Conservation (phyloP, 1,139 yeast genomes). For the Debaryomycetaceae sp. region DNA sequence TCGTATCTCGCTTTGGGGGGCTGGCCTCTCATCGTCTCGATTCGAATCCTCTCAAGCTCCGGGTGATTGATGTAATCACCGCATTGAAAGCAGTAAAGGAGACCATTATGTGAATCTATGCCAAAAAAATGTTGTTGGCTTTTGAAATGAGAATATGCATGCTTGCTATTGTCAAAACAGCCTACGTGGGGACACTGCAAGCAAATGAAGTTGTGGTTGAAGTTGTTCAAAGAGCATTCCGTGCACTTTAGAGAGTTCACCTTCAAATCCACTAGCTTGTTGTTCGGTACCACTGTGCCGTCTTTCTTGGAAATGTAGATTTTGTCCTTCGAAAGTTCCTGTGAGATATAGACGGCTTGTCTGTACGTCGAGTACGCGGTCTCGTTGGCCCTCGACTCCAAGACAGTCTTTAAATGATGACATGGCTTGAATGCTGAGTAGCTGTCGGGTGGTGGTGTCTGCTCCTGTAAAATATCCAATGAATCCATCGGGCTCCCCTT, state of each 20-base stretch:
- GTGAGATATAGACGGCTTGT: slow-evolving; percentile 52
- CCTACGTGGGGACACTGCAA: slow-evolving; percentile 83
- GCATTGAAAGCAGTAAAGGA: slow-evolving; percentile 75
- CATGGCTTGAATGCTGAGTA: slow-evolving; percentile 44
- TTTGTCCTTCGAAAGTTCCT: slow-evolving; percentile 21
- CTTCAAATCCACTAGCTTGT: slow-evolving; percentile 35
- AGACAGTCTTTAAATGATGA: slow-evolving; percentile 50
- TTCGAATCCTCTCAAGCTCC: slow-evolving; percentile 49
- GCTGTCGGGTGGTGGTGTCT: slow-evolving; percentile 19
- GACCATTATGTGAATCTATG: slow-evolving; percentile 55
- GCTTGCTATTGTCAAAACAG: slow-evolving; percentile 51
- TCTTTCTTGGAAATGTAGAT: slow-evolving; percentile 29
- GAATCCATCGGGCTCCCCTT: not conserved
- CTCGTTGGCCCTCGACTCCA: slow-evolving; percentile 52
- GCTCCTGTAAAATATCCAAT: slow-evolving; percentile 1
- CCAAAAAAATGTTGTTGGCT: slow-evolving; percentile 70
- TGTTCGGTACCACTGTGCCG: slow-evolving; percentile 23
- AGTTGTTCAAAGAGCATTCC: slow-evolving; percentile 44
- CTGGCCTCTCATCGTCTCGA: slow-evolving; percentile 16
- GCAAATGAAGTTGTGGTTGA: slow-evolving; percentile 60
- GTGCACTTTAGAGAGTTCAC: slow-evolving; percentile 47
- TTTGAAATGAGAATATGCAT: slow-evolving; percentile 61
- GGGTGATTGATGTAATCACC: slow-evolving; percentile 65
- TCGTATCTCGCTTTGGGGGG: slow-evolving; percentile 19
- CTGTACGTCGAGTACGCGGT: slow-evolving; percentile 56